A percentile compares a stretch with the other conserved stretches of the same genome.
Evolutionary conservation across 2,329 filamentous ascomycete species (phyloP).

Genomic region (Penicillium sp.): DNA sequence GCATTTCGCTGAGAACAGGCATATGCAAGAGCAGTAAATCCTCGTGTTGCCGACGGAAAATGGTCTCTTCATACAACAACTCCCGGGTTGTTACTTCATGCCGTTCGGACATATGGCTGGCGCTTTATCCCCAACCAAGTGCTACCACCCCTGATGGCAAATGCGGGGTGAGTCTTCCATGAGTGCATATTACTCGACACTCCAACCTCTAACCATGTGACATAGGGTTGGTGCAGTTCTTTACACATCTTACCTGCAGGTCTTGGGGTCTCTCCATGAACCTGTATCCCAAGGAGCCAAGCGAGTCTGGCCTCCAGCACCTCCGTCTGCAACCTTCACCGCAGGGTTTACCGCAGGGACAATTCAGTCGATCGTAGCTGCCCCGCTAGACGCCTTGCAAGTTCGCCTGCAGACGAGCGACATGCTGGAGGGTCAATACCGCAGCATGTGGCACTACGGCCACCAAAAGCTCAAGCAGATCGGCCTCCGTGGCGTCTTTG

Average conservation of each 20-base stretch:
- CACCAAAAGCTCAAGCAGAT: constrained; percentile 60
- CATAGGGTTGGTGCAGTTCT: constrained; percentile 61
- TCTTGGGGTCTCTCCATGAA: constrained; percentile 59
- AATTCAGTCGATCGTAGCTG: constrained; percentile 63
- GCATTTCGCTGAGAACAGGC: constrained; percentile 44
- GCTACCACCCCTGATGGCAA: constrained; percentile 63
- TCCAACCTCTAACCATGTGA: neutral
- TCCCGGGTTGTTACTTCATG: constrained; percentile 62
- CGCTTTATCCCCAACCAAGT: constrained; percentile 66
- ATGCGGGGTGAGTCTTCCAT: constrained; percentile 52
- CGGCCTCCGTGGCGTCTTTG: constrained; percentile 62
- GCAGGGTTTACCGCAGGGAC: constrained; percentile 62
- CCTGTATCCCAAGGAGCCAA: constrained; percentile 60
- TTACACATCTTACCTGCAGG: constrained; percentile 65
- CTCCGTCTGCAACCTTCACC: constrained; percentile 55
- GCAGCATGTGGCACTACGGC: constrained; percentile 66
- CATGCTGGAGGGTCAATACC: constrained; percentile 60
- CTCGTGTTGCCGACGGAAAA: constrained; percentile 45
- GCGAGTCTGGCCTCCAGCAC: constrained; percentile 61
- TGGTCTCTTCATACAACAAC: constrained; percentile 66
- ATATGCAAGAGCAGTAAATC: constrained; percentile 65
- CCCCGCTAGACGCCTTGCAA: constrained; percentile 65
- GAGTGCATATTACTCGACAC: neutral
- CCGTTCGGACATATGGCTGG: constrained; percentile 64
- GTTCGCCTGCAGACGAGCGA: constrained; percentile 63